Evolutionary conservation across 129 eudicot genomes (phyloP).

Genomic region (Flaveria trinervia): DNA sequence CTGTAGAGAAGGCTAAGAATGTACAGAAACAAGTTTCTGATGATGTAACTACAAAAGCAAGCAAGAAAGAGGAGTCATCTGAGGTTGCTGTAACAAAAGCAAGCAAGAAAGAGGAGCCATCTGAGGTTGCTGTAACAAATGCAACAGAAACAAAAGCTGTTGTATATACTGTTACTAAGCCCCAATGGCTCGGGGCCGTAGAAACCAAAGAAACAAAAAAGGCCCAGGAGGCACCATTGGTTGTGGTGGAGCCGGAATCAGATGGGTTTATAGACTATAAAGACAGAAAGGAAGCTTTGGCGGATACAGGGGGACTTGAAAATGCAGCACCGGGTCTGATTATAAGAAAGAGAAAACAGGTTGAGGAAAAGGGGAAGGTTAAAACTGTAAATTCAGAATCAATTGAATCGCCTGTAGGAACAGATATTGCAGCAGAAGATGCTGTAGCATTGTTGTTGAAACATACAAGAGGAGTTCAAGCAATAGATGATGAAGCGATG

Average conservation of each 20-base stretch:
- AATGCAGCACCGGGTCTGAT: slow-evolving; percentile 92
- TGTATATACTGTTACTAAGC: slow-evolving; percentile 62
- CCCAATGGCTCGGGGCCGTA: slow-evolving; percentile 99
- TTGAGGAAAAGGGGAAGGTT: slow-evolving; percentile 41
- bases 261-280: slow-evolving; percentile 88
- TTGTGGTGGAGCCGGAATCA: slow-evolving; percentile 41
- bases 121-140: slow-evolving; percentile 34
- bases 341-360: slow-evolving; percentile 81
- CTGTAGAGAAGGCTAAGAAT: slow-evolving; percentile 32
- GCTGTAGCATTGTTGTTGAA: slow-evolving; percentile 85
- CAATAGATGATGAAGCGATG: slow-evolving; percentile 46
- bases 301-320: slow-evolving; percentile 56
- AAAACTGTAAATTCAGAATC: slow-evolving; percentile 44
- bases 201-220: slow-evolving; percentile 49
- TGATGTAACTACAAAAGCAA: slow-evolving; percentile 33
- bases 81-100: slow-evolving; percentile 41
- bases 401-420: slow-evolving; percentile 34
- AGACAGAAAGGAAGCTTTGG: slow-evolving; percentile 66
- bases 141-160: slow-evolving; percentile 44
- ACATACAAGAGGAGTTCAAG: slow-evolving; percentile 67
- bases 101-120: slow-evolving; percentile 33
- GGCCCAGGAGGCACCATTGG: slow-evolving; percentile 32
- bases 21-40: slow-evolving; percentile 33
- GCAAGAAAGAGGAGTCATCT: slow-evolving; percentile 33
- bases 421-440: slow-evolving; percentile 61